Conservation (phyloP, 2,329 filamentous ascomycete species). For the Fusarium metavorans region DNA sequence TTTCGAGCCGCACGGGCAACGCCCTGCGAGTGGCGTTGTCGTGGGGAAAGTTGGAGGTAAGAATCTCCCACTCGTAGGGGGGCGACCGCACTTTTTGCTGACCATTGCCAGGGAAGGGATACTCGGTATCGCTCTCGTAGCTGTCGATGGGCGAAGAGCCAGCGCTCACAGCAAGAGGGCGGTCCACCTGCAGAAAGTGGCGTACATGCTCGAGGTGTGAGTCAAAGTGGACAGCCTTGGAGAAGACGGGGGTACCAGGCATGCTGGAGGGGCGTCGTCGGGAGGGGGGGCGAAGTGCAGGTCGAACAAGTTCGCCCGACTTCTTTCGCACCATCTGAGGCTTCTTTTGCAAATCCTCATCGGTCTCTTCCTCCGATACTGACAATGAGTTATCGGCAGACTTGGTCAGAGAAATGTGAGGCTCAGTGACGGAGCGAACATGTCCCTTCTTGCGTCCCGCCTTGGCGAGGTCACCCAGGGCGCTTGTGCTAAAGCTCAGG, state of each 20-base stretch:
- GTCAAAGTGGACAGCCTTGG: constrained; percentile 98
- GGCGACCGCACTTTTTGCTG: constrained; percentile 54
- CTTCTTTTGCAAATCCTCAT: constrained; percentile 71
- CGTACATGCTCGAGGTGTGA: constrained; percentile 95
- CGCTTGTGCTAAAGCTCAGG: constrained; percentile 61
- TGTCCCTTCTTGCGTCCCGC: constrained; percentile 60
- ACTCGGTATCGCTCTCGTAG: constrained; percentile 89
- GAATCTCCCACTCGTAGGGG: constrained; percentile 88
- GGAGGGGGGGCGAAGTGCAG: constrained; percentile 85
- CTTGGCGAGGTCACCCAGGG: constrained; percentile 56
- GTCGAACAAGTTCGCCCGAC: constrained; percentile 95
- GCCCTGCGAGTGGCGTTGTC: constrained; percentile 65
- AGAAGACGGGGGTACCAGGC: constrained; percentile 95
- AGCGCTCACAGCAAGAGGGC: constrained; percentile 94
- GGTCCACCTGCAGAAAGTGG: constrained; percentile 94
- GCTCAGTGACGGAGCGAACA: constrained; percentile 68
- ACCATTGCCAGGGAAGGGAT: constrained; percentile 77
- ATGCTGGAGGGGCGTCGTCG: constrained; percentile 90
- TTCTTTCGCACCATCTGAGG: constrained; percentile 98
- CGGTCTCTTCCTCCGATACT: constrained; percentile 73
- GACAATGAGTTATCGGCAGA: constrained; percentile 63
- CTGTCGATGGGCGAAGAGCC: constrained; percentile 90
- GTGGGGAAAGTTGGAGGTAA: constrained; percentile 83
- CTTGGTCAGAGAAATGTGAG: constrained; percentile 59
- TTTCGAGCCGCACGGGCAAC: constrained; percentile 82